A percentile compares a stretch with the other conserved stretches of the same genome.
Evolutionary conservation across 768 basidiomycete species (phyloP).

Genomic region (Pulveroboletus frians): DNA sequence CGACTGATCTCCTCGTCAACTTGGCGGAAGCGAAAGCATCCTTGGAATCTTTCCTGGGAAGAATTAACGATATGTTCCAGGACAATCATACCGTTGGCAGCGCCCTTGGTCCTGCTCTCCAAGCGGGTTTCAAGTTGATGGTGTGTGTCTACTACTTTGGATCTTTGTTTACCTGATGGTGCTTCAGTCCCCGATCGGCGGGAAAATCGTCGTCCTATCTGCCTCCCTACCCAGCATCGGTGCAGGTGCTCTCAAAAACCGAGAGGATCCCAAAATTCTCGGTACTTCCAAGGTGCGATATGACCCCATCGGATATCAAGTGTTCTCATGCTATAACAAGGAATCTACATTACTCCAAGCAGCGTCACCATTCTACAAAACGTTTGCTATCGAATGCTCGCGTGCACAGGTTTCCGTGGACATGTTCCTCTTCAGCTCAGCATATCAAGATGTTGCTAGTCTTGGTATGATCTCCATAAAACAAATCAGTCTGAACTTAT

Average conservation of each 20-base stretch:
- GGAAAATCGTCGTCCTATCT: constrained; percentile 86
- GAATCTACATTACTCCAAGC: constrained; percentile 91
- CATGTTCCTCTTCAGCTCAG: constrained; percentile 96
- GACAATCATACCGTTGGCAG: constrained; percentile 92
- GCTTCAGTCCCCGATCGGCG: constrained; percentile 79
- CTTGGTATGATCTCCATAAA: constrained; percentile 47
- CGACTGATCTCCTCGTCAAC: constrained; percentile 94
- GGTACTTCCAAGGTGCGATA: constrained; percentile 80
- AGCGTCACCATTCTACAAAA: constrained; percentile 96
- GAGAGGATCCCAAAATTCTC: constrained; percentile 94
- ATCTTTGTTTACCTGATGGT: background rate
- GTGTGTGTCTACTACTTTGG: constrained; percentile 32
- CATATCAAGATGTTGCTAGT: constrained; percentile 93
- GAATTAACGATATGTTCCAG: constrained; percentile 95
- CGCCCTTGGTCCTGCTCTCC: constrained; percentile 90
- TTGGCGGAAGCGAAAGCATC: constrained; percentile 76
- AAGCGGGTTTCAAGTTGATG: constrained; percentile 95
- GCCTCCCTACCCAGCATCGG: constrained; percentile 85
- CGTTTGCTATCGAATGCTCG: constrained; percentile 97
- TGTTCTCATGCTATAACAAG: constrained; percentile 32
- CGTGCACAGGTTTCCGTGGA: constrained; percentile 96
- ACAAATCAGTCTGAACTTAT: background rate
- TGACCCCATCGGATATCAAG: background rate
- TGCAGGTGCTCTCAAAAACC: constrained; percentile 87
- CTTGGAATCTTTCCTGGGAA: constrained; percentile 74